Base-by-base conservation (phyloP, 306 rosid genomes). In the Dalbergia oliveri region DNA sequence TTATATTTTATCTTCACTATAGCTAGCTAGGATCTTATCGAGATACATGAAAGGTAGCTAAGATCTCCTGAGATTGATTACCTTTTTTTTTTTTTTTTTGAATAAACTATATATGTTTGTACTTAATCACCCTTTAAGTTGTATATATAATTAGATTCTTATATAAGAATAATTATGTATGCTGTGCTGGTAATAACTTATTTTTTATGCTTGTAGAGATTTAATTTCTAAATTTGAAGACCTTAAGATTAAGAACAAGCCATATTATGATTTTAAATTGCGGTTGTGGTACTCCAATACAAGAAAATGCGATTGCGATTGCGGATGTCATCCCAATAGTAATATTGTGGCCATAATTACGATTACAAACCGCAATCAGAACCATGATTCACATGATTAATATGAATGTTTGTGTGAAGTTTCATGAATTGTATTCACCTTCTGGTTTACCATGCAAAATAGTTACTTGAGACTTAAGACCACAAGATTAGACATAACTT, bases 21-120 rank as follows among this genome's bases (percentile, higher is more conserved):
- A 21, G 60, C 60, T 4, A 57, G 76, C 60, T 4, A 57, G 76
- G 78, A 77, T 82, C 82, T 77, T 49, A 60, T 77, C 69, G 57
- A 77, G 45, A 82, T 71, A 44, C 65, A 71, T 82, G 69, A 77
- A 82, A 70, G 82, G 69, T 71, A 53, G 74, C 73, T 39, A 63
- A 59, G 4, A 60, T 69, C 72, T 58, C 51, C 26, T 44, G 39
- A 16, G 34, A 34, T 26, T 2, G 31, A 26, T 37, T 37, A 37
- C 41, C 41, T 37, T 37, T 4, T 37, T 3, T 37, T 37, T 37
- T 37, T 37, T 37, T 37, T 4, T 37, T 37, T 37, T 37, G 0
- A 37, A 37, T 37, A 37, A 37, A 37, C 0, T 60, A 13, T 26
- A 26, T 26, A 26, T 26, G 31, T 49, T 47, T 33, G 16, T 77